A percentile compares a stretch with the other conserved stretches of the same genome.
These are phyloP conservation scores for Candida cerambycidarum DNA, from an alignment of 805 yeast genomes.

Conservation along the genomic window DNA sequence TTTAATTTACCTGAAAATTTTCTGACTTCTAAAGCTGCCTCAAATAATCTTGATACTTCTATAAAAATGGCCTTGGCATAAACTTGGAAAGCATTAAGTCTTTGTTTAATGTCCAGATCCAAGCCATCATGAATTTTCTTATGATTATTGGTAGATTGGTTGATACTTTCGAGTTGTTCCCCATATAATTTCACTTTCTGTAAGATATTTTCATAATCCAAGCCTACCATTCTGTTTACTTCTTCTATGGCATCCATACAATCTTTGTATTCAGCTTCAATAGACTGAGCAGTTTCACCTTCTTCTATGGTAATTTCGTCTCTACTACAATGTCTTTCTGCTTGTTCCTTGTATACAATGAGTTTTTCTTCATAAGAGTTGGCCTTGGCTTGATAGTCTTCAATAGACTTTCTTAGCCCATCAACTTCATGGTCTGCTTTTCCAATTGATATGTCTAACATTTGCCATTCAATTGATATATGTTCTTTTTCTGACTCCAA, in stretches of 20 bases:
- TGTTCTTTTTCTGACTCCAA: conserved; percentile 3
- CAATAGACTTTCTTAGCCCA: conserved; percentile 9
- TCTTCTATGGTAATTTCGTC: conserved; percentile 44
- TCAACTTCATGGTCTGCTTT: conserved; percentile 10
- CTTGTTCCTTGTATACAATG: conserved; percentile 21
- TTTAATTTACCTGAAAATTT: conserved; percentile 72
- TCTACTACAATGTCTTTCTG: conserved; percentile 45
- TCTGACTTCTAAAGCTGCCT: conserved; percentile 59
- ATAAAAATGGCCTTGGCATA: conserved; percentile 29
- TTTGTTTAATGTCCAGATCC: conserved; percentile 28
- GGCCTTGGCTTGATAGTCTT: conserved; percentile 12
- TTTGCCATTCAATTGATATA: background rate
- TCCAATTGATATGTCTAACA: background rate
- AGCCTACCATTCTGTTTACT: conserved; percentile 55
- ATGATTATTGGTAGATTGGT: conserved; percentile 37
- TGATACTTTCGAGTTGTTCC: conserved; percentile 42
- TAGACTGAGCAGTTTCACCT: conserved; percentile 45
- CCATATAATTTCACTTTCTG: conserved; percentile 46
- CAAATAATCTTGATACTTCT: conserved; percentile 46
- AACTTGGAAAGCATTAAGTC: conserved; percentile 34
- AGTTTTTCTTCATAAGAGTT: conserved; percentile 27
- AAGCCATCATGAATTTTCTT: conserved; percentile 25
- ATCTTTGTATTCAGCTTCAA: conserved; percentile 48
- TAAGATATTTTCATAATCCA: conserved; percentile 56
- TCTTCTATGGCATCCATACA: conserved; percentile 48